Conservation (phyloP, 768 basidiomycete genomes). For the Kwoniella sp. region DNA sequence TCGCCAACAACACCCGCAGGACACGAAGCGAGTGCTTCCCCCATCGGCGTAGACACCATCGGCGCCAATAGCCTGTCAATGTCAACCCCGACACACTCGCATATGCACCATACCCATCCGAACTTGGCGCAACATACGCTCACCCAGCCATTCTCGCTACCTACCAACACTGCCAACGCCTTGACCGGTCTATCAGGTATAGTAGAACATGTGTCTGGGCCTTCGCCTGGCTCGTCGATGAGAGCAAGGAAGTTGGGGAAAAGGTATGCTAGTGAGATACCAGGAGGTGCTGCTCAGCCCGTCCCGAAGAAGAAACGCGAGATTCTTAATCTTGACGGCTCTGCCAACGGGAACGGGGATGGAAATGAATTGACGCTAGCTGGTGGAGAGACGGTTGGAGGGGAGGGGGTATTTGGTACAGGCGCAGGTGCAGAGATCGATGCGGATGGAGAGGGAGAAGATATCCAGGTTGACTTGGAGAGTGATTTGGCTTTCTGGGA, state of each 20-base stretch:
- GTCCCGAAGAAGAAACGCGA: conserved; percentile 29
- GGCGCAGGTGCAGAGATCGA: neutral
- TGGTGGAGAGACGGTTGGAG: neutral
- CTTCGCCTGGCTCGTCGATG: conserved; percentile 26
- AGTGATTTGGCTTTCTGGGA: conserved; percentile 27
- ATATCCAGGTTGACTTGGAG: conserved; percentile 20
- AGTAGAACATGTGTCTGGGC: conserved; percentile 6
- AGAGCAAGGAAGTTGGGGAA: conserved; percentile 40
- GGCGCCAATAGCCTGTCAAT: neutral
- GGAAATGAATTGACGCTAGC: neutral
- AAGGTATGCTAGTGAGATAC: conserved; percentile 25
- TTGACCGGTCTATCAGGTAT: conserved; percentile 1
- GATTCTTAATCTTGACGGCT: neutral
- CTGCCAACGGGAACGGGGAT: neutral
- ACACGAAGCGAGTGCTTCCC: neutral
- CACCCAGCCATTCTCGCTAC: neutral
- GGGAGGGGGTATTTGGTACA: neutral
- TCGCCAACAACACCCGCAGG: neutral
- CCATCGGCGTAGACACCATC: neutral
- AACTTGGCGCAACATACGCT: neutral
- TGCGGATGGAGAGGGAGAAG: conserved; percentile 6
- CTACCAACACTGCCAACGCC: neutral
- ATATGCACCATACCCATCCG: neutral
- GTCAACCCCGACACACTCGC: neutral
- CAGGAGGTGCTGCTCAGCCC: conserved; percentile 41